Base-by-base conservation (phyloP, 805 yeast species). In the Candida endomychidarum region DNA sequence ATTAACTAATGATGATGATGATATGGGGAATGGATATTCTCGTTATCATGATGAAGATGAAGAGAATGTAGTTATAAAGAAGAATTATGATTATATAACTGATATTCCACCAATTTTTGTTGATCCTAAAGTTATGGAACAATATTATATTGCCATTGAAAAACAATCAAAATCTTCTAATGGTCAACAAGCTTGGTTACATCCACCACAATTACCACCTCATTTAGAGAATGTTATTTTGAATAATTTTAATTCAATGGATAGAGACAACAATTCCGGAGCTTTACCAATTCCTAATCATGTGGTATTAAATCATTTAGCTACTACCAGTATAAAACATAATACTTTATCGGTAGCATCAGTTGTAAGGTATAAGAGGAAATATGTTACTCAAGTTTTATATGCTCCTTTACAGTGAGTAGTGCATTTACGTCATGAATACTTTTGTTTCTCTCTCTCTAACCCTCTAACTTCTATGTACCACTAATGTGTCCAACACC, bases 201-300 rank as follows among this genome's bases (percentile, higher is more conserved):
- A 95, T 21, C 98, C 99, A 15, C 99, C 99, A 16, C 95, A 86
- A 57, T 72, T 93, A 36, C 99, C 99, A 7, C 99, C 99, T 8
- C 99, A 91, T 61, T 72, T 93, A 45, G 99, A 93, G 58, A 84
- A 85, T 54, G 98, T 93, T 41, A 89, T 93, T 40, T 74, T 91
- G 55, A 91, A 91, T 66, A 80, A 81, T 50, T 83, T 64, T 54
- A 67, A 65, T 49, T 75, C 68, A 17, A 55, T 52, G 51, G 87
- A 83, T 51, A 76, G 72, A 51, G 89, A 85, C 54, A 91, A 89
- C 59, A 86, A 84, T 51, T 77, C 86, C 26, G 95, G 96, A 40
- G 95, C 95, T 1, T 67, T 89, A 50, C 93, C 95, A 8, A 88
- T 89, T 41, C 98, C 98, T 10, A 88, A 90, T 57, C 97, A 90